Base-by-base conservation (phyloP, 176 grass and related monocot genomes). In the Rhynchospora pubera region DNA sequence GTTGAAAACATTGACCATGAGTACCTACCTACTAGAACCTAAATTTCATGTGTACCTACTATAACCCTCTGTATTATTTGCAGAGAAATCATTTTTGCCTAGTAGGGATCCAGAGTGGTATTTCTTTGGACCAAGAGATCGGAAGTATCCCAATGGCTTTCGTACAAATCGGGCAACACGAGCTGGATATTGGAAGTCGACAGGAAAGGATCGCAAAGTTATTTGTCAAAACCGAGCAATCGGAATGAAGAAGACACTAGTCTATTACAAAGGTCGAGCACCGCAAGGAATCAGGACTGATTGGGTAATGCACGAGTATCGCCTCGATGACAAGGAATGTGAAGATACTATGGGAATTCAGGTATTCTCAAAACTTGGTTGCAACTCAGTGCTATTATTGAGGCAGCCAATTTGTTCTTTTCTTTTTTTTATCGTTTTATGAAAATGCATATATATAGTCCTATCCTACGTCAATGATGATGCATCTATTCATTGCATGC, bases 291-390 rank as follows among this genome's bases (percentile, higher is more conserved):
- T 93, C 1, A 91, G 95, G 26, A 97, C 95, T 50, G 91, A 95
- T 65, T 99, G 96, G 96, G 96, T 99, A 58, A 99, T 99, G 96
- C 96, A 99, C 30, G 96, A 99, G 87, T 99, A 99, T 73, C 93
- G 96, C 26, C 91, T 95, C 68, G 96, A 99, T 65, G 96, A 99
- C 72, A 99, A 95, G 82, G 96, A 95, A 72, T 89, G 89, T 24
- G 92, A 93, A 82, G 94, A 94, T 55, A 91, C 94, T 58, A 89
- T 85, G 81, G 85, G 87, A 52, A 91, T 97, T 80, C 90, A 97
- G 95, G 95, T 97, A 80, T 10, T 4, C 3, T 74, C 46, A 39
- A 16, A 55, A 39, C 5, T 51, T 26, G 5, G 43, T 51, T 51
- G 7, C 44, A 44, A 5, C 32, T 67, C 1, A 74, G 7, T 42